A percentile compares a stretch with the other conserved stretches of the same genome.
phyloP scores from a whole-genome alignment of 2,329 filamentous ascomycete species.

The Beauveria sp. region DNA sequence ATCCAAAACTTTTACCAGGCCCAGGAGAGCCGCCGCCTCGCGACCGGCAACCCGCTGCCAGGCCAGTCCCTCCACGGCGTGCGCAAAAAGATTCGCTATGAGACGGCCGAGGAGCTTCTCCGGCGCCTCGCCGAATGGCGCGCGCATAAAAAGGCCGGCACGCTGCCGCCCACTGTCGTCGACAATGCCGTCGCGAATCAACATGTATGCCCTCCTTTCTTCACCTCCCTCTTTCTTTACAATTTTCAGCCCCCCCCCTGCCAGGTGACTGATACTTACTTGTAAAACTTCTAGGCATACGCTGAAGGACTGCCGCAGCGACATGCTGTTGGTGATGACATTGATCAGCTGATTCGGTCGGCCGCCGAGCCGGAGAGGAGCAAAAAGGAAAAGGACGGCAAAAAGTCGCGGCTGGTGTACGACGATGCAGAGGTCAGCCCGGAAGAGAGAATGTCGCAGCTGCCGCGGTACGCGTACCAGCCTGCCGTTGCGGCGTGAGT shows the following conservation, averaged over 20 bases:
- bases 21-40: conserved; percentile 72
- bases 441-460: conserved; percentile 79
- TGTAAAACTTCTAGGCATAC: not conserved
- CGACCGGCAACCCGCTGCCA: conserved; percentile 76
- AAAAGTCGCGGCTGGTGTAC: conserved; percentile 69
- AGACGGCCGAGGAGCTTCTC: conserved; percentile 71
- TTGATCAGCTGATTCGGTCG: conserved; percentile 58
- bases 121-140: conserved; percentile 71
- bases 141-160: conserved; percentile 54
- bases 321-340: conserved; percentile 44
- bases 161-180: conserved; percentile 34
- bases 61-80: conserved; percentile 58
- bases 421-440: conserved; percentile 72
- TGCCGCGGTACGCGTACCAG: conserved; percentile 65
- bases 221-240: not conserved
- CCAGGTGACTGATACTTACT: not conserved
- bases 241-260: not conserved
- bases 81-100: conserved; percentile 64
- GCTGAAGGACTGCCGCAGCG: conserved; percentile 26
- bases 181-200: not conserved
- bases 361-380: conserved; percentile 50
- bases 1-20: conserved; percentile 78
- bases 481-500: conserved; percentile 19
- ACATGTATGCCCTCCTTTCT: not conserved
- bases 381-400: conserved; percentile 63